phyloP scores from a whole-genome alignment of 139 green algal species.

The Coccomyxa sp. region DNA sequence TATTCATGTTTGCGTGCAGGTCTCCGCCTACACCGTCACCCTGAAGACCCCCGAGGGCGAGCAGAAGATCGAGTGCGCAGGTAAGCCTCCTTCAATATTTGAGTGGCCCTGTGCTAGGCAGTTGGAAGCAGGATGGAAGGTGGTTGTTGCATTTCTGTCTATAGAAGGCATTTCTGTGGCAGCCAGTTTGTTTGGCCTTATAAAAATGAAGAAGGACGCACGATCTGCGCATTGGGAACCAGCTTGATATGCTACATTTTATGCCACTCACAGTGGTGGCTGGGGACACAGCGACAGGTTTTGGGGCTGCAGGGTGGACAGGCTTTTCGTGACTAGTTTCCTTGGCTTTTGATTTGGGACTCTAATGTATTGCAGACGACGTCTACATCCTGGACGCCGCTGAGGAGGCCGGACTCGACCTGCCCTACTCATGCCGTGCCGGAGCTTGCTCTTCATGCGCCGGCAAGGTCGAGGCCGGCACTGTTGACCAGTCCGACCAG shows the following conservation, averaged over 20 bases:
- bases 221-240: too few relatives aligned
- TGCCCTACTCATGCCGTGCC: slow-evolving; percentile 85
- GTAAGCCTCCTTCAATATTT: not conserved
- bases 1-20: slow-evolving; percentile 4
- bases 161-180: not conserved
- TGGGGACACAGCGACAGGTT: too few relatives aligned
- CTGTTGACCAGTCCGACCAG: slow-evolving; percentile 83
- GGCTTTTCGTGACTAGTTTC: too few relatives aligned
- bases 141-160: not conserved
- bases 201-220: not conserved
- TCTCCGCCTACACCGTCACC: slow-evolving; percentile 60
- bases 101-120: not conserved
- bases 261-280: too few relatives aligned
- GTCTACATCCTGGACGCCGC: slow-evolving; percentile 81
- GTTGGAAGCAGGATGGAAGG: not conserved
- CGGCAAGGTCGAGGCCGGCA: slow-evolving; percentile 45
- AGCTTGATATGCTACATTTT: too few relatives aligned
- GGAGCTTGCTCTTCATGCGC: slow-evolving; percentile 83
- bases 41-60: slow-evolving; percentile 65
- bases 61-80: slow-evolving; percentile 58
- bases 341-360: too few relatives aligned
- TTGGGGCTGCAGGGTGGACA: too few relatives aligned
- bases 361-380: slow-evolving; percentile 39
- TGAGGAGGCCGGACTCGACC: slow-evolving; percentile 80
- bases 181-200: not conserved